These are phyloP conservation scores for Auriscalpium vulgare DNA, from an alignment of 768 basidiomycete species.

Conservation along the genomic window DNA sequence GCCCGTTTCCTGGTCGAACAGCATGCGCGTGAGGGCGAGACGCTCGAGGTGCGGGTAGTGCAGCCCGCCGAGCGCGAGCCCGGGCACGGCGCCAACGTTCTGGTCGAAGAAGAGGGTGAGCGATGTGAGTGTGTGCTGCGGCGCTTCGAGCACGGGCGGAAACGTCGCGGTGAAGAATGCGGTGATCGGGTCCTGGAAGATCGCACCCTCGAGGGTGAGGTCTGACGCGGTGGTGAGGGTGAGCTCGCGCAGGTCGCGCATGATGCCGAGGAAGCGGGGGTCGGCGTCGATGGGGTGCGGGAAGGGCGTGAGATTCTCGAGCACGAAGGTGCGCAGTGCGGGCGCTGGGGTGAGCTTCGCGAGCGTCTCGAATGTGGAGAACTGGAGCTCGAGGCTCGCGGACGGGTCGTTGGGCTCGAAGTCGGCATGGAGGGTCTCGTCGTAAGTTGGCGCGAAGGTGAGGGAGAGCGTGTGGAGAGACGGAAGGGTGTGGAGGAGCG, in stretches of 20 bases:
- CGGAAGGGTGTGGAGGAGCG: background rate
- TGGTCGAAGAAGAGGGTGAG: background rate
- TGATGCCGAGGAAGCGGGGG: too few relatives aligned
- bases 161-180: background rate
- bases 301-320: too few relatives aligned
- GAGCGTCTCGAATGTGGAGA: too few relatives aligned
- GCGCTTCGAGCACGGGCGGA: background rate
- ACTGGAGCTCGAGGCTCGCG: too few relatives aligned
- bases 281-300: too few relatives aligned
- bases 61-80: background rate
- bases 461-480: background rate
- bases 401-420: too few relatives aligned
- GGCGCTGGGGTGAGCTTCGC: too few relatives aligned
- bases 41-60: background rate
- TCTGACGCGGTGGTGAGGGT: too few relatives aligned
- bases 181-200: too few relatives aligned
- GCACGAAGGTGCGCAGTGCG: too few relatives aligned
- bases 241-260: too few relatives aligned
- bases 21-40: background rate
- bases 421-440: background rate
- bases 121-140: background rate
- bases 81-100: background rate
- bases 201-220: too few relatives aligned
- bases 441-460: background rate
- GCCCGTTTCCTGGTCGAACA: background rate